Conservation (phyloP, 2,329 filamentous ascomycete species). For the Didymella pinodella region DNA sequence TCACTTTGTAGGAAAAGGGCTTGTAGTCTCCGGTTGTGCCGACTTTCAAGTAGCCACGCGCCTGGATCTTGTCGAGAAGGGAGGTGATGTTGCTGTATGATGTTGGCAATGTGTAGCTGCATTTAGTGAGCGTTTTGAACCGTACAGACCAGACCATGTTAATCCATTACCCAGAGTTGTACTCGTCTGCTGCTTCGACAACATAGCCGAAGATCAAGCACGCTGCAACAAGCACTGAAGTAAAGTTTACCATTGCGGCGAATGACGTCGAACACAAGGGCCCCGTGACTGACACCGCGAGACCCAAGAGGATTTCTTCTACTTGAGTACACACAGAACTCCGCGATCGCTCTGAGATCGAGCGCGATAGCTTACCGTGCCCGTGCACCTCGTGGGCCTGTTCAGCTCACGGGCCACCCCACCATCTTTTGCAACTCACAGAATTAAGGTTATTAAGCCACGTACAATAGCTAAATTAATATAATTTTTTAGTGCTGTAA, state of each 20-base stretch:
- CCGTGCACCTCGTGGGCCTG: no score
- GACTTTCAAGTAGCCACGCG: conserved; percentile 27
- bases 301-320: not conserved
- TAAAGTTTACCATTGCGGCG: not conserved
- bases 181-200: not conserved
- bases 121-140: not conserved
- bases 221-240: not conserved
- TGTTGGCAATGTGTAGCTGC: not conserved
- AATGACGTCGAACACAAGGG: not conserved
- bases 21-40: conserved; percentile 29
- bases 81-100: conserved; percentile 19
- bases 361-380: not conserved
- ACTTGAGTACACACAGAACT: not conserved
- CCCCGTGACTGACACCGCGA: no score
- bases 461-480: no score
- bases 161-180: not conserved
- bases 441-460: no score
- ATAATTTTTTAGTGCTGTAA: no score
- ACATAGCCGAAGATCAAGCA: not conserved
- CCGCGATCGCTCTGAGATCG: not conserved
- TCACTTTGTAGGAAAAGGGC: conserved; percentile 26
- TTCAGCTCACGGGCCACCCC: no score
- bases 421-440: no score
- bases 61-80: conserved; percentile 20
- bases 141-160: no score